Evolutionary conservation across 306 rosid species (phyloP).

Genomic region (Cucumis hystrix): DNA sequence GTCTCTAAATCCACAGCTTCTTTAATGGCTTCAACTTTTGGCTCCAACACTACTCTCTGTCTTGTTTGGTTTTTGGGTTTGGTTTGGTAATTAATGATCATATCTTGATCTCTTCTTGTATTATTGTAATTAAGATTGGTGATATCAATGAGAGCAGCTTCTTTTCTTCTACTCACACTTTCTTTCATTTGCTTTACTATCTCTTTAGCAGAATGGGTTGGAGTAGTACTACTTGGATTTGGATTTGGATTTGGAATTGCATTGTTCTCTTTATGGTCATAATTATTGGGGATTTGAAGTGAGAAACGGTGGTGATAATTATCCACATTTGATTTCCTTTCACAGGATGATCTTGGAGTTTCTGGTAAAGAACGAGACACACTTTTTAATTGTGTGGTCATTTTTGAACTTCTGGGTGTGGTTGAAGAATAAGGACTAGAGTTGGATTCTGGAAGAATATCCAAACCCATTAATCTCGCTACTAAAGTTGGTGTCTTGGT

Average conservation of each 20-base stretch:
- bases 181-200: conserved; percentile 69
- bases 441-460: conserved; percentile 50
- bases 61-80: conserved; percentile 4
- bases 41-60: conserved; percentile 30
- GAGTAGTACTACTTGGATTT: conserved; percentile 22
- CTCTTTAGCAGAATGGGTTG: conserved; percentile 41
- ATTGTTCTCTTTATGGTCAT: conserved; percentile 23
- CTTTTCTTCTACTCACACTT: conserved; percentile 30
- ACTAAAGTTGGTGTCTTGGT: conserved; percentile 84
- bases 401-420: conserved; percentile 18
- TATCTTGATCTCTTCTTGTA: conserved; percentile 3
- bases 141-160: conserved; percentile 49
- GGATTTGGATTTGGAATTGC: neutral
- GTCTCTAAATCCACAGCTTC: conserved; percentile 5
- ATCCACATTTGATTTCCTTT: conserved; percentile 65
- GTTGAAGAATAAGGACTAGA: neutral
- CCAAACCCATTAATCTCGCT: conserved; percentile 94
- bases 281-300: conserved; percentile 63
- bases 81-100: neutral
- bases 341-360: conserved; percentile 54
- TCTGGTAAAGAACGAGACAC: conserved; percentile 55
- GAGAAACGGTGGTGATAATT: conserved; percentile 57
- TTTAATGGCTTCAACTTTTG: conserved; percentile 13
- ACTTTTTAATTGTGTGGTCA: neutral
- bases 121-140: conserved; percentile 29